phyloP scores from a whole-genome alignment of 2,329 filamentous ascomycete genomes.

The Botrytis medusae region DNA sequence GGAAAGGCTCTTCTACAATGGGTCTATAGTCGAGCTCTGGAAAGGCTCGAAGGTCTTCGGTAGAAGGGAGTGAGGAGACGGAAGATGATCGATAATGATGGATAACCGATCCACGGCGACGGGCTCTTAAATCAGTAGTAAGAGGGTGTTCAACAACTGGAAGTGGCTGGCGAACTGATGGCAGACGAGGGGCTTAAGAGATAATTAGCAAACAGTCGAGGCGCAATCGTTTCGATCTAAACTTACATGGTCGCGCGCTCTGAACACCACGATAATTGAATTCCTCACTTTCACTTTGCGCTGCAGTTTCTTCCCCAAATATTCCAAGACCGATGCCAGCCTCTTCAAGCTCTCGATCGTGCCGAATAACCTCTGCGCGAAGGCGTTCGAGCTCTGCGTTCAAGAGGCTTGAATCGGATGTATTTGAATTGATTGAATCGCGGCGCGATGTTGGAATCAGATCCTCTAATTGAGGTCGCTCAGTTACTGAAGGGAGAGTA shows the following conservation, averaged over 20 bases:
- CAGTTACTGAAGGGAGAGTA: neutral
- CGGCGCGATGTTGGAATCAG: neutral
- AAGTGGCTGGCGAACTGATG: neutral
- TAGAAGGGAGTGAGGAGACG: neutral
- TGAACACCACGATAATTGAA: slow-evolving; percentile 13
- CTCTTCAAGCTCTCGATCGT: neutral
- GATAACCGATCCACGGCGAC: slow-evolving; percentile 3
- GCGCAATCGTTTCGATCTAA: slow-evolving; percentile 10
- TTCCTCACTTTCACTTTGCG: neutral
- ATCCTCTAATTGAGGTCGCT: neutral
- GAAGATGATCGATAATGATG: slow-evolving; percentile 5
- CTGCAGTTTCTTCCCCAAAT: neutral
- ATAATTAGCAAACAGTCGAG: neutral
- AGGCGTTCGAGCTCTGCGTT: neutral
- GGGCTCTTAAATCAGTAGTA: neutral
- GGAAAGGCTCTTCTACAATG: neutral
- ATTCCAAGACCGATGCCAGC: slow-evolving; percentile 7
- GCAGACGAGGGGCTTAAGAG: neutral
- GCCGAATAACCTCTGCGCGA: slow-evolving; percentile 2
- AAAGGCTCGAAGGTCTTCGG: neutral
- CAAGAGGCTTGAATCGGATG: neutral
- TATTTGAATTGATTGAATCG: neutral
- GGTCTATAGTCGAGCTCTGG: slow-evolving; percentile 10
- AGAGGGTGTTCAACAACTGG: slow-evolving; percentile 3
- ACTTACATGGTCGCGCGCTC: slow-evolving; percentile 8